phyloP scores from a whole-genome alignment of 495 filamentous ascomycete species.

The Tuber melanosporum region DNA sequence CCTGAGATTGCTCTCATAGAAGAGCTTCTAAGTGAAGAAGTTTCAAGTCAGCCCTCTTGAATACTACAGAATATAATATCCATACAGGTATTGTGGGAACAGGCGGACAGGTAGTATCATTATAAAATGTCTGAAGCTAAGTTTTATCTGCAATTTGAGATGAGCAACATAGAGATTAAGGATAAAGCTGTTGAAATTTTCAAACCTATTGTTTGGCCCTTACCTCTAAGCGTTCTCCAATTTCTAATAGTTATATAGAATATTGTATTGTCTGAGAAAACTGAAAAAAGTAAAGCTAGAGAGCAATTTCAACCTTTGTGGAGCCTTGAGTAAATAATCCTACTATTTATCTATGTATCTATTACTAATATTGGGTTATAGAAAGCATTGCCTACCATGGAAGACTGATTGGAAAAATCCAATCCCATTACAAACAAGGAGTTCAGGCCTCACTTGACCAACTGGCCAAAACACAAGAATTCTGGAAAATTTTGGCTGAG shows the following conservation, averaged over 20 bases:
- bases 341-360: neutral
- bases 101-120: neutral
- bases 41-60: neutral
- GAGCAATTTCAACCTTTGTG: neutral
- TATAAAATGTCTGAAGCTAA: neutral
- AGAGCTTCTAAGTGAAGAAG: neutral
- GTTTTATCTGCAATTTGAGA: neutral
- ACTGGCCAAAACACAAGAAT: neutral
- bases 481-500: neutral
- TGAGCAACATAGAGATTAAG: neutral
- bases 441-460: neutral
- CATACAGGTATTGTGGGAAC: neutral
- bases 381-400: neutral
- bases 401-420: neutral
- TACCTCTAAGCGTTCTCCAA: neutral
- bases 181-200: neutral
- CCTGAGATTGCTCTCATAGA: neutral
- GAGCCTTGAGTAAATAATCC: neutral
- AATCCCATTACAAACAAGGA: neutral
- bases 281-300: neutral
- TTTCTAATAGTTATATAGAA: neutral
- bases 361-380: neutral
- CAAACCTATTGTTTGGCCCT: neutral
- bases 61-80: neutral
- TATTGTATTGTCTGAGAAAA: neutral